Conservation (phyloP, 345 rosid genomes). For the Brassica rapa region DNA sequence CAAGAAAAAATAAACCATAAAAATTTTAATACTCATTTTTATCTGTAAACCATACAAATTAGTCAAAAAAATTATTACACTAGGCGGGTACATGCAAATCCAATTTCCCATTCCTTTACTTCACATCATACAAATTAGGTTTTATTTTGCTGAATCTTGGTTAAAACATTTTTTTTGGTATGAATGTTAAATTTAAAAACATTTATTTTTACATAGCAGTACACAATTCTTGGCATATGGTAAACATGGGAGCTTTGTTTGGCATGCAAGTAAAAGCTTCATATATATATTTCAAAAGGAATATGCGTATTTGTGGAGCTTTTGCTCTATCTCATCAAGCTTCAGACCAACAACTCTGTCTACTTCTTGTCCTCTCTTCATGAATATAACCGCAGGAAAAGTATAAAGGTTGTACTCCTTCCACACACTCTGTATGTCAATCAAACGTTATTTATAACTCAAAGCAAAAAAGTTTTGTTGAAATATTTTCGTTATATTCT, state of each 20-base stretch:
- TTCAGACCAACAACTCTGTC: conserved; percentile 64
- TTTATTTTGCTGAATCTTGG: neutral
- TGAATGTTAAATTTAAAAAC: neutral
- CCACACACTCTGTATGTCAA: conserved; percentile 49
- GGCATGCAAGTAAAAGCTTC: conserved; percentile 14
- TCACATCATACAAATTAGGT: neutral
- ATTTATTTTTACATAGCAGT: neutral
- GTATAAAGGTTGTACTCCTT: conserved; percentile 41
- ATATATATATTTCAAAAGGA: neutral
- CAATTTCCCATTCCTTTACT: neutral
- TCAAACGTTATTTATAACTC: conserved; percentile 10
- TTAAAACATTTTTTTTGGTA: neutral
- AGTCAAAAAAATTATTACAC: neutral
- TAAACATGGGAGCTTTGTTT: conserved; percentile 6
- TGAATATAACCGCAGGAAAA: conserved; percentile 60
- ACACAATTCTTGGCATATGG: conserved; percentile 16
- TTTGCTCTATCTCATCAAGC: conserved; percentile 54
- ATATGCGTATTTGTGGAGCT: conserved; percentile 53
- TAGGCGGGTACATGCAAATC: neutral
- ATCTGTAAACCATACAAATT: neutral
- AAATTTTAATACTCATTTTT: neutral
- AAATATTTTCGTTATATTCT: neutral
- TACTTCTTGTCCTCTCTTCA: conserved; percentile 64
- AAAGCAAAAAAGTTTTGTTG: too few relatives aligned
- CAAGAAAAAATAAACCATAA: neutral